phyloP scores from a whole-genome alignment of 2,329 filamentous ascomycete species.

The Nectriaceae sp. region DNA sequence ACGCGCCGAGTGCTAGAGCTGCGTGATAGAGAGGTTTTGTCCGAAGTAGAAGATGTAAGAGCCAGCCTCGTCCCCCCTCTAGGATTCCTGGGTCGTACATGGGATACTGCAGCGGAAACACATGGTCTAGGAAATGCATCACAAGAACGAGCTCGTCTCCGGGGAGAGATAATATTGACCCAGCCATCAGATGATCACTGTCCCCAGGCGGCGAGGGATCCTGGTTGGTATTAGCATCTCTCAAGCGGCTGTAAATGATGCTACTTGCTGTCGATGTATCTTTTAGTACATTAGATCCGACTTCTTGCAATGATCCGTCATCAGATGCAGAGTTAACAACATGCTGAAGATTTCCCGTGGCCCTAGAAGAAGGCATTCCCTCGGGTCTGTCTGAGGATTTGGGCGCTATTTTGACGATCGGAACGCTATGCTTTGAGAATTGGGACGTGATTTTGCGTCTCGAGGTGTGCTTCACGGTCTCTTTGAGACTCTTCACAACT shows the following conservation, averaged over 20 bases:
- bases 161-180: not conserved
- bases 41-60: conserved; percentile 3
- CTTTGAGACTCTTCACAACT: not conserved
- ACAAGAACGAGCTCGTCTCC: conserved; percentile 1
- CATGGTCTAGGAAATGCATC: conserved; percentile 9
- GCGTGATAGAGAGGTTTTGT: conserved; percentile 6
- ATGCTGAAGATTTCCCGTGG: too few species aligned
- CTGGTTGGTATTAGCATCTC: too few species aligned
- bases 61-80: conserved; percentile 5
- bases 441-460: not conserved
- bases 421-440: not conserved
- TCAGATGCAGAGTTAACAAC: too few species aligned
- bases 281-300: too few species aligned
- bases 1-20: conserved; percentile 2
- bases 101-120: conserved; percentile 6
- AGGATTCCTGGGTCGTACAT: not conserved
- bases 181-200: not conserved
- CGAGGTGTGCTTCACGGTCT: conserved; percentile 2
- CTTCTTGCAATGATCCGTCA: too few species aligned
- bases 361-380: too few species aligned
- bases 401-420: conserved; percentile 4
- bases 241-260: too few species aligned
- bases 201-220: too few species aligned
- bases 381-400: not conserved
- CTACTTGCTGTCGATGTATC: too few species aligned